Conservation (phyloP, 2,329 filamentous ascomycete genomes). For the Cordyceps militaris region DNA sequence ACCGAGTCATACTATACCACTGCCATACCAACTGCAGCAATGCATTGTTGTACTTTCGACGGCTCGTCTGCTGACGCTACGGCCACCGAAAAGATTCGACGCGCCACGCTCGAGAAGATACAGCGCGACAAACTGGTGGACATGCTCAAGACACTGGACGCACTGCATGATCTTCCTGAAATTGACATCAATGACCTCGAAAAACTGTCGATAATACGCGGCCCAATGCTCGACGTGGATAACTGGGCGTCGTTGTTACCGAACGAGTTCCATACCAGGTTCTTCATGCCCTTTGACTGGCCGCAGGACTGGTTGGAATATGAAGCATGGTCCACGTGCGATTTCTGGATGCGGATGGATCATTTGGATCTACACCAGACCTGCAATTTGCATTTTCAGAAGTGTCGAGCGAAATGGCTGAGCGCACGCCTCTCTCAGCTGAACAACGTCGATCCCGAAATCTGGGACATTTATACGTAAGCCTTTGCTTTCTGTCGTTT, state of each 20-base stretch:
- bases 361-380: background rate
- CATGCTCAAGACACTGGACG: background rate
- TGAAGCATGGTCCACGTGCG: background rate
- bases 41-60: background rate
- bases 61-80: background rate
- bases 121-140: background rate
- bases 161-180: background rate
- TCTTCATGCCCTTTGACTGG: background rate
- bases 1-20: too few species aligned
- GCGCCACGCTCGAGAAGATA: background rate
- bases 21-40: background rate
- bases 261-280: background rate
- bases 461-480: too few species aligned
- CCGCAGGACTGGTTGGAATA: background rate
- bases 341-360: background rate
- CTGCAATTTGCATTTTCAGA: background rate
- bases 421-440: background rate
- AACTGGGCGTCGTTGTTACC: background rate
- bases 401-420: background rate
- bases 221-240: background rate
- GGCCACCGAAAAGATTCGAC: background rate
- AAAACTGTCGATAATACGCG: background rate
- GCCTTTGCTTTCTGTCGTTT: too few species aligned
- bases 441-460: background rate
- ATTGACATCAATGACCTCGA: background rate